Evolutionary conservation across 2,329 filamentous ascomycete genomes (phyloP).

Genomic region (Cercospora berteroae): DNA sequence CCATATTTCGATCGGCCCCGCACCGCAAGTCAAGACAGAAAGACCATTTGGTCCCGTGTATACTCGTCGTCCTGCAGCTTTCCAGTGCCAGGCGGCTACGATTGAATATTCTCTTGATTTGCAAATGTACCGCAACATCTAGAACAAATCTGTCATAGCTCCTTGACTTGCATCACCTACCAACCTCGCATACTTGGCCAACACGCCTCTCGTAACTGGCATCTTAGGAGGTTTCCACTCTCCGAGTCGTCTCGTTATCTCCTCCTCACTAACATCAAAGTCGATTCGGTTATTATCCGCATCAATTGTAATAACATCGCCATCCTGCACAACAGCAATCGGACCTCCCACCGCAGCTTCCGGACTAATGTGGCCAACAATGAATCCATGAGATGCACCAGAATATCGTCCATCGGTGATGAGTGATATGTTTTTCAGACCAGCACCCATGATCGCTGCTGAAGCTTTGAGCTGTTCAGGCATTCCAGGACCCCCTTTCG

Average conservation of each 20-base stretch:
- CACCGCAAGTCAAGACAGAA: neutral
- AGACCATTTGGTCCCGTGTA: neutral
- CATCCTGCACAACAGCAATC: conserved; percentile 76
- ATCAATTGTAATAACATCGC: conserved; percentile 82
- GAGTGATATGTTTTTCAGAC: conserved; percentile 80
- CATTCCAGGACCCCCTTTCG: conserved; percentile 92
- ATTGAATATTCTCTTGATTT: neutral
- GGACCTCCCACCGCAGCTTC: conserved; percentile 88
- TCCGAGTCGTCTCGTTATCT: conserved; percentile 62
- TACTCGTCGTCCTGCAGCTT: neutral
- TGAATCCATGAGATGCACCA: conserved; percentile 86
- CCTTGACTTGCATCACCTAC: conserved; percentile 91
- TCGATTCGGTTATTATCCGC: conserved; percentile 70
- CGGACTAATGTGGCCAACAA: conserved; percentile 88
- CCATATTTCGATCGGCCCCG: neutral
- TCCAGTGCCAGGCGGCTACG: neutral
- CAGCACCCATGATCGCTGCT: conserved; percentile 89
- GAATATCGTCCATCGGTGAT: conserved; percentile 91
- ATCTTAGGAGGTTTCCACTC: conserved; percentile 70
- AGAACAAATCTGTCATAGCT: conserved; percentile 77
- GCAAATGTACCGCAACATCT: neutral
- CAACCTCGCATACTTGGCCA: conserved; percentile 86
- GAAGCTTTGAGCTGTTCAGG: conserved; percentile 88
- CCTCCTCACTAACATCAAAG: conserved; percentile 70
- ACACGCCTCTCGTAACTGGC: conserved; percentile 73